Base-by-base conservation (phyloP, 1,139 yeast species). In the Schwanniomyces etchellsii region DNA sequence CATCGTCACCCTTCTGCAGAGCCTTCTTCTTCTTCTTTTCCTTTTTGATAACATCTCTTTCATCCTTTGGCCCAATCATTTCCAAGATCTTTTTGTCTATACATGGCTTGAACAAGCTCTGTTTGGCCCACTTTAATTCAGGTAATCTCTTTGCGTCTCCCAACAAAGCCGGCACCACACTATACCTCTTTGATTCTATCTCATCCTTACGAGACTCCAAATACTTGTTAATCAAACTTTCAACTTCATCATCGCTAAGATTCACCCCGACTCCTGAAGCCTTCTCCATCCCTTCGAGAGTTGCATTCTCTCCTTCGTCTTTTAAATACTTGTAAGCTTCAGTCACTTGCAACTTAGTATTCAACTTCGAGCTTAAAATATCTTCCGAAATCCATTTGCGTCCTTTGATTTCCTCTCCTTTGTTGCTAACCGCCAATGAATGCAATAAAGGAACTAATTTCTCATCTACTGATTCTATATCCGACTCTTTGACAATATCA, bases 41-140 rank as follows among this genome's bases (percentile, higher is more conserved):
- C 65, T 84, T 82, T 62, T 84, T 84, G 33, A 79, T 71, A 15
- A 80, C 69, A 53, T 91, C 98, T 40, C 98, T 77, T 51, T 89
- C 98, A 52, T 91, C 98, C 57, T 89, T 91, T 30, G 98, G 97
- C 14, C 98, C 98, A 33, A 88, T 61, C 16, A 80, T 57, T 28
- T 63, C 75, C 40, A 84, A 60, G 15, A 88, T 65, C 47, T 82
- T 76, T 29, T 70, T 77, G 51, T 91, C 98, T 42, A 91, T 82
- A 16, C 76, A 69, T 11, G 95, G 95, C 60, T 91, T 91, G 63
- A 91, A 84, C 35, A 75, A 64, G 30, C 77, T 74, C 24, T 96
- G 94, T 33, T 83, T 74, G 7, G 97, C 98, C 96, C 96, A 91
- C 57, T 84, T 86, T 56, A 91, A 70, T 16, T 64, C 73, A 3